These are phyloP conservation scores for Ilyonectria destructans DNA, from an alignment of 2,329 filamentous ascomycete species.

Conservation along the genomic window DNA sequence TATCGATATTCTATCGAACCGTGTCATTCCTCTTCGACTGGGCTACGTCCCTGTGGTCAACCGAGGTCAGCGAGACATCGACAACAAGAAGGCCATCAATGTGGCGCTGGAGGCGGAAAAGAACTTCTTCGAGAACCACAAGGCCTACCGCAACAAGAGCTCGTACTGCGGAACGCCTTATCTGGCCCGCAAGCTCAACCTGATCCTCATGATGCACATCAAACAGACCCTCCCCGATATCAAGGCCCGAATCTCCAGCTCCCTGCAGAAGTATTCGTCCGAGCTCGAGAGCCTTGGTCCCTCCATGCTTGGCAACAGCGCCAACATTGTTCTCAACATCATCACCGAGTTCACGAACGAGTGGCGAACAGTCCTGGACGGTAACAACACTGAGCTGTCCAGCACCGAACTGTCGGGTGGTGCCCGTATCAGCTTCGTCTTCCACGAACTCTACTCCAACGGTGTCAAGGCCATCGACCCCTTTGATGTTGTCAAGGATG, in stretches of 20 bases:
- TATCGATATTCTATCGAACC: slow-evolving; percentile 96
- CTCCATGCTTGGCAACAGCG: slow-evolving; percentile 95
- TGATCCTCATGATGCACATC: slow-evolving; percentile 99
- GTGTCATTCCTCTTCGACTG: slow-evolving; percentile 94
- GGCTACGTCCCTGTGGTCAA: slow-evolving; percentile 99
- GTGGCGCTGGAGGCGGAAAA: slow-evolving; percentile 94
- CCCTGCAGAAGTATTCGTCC: slow-evolving; percentile 89
- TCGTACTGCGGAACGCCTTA: slow-evolving; percentile 99
- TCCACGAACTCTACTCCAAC: slow-evolving; percentile 98
- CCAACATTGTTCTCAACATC: slow-evolving; percentile 97
- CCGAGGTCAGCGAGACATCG: slow-evolving; percentile 96
- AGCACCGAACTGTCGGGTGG: slow-evolving; percentile 95
- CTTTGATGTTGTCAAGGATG: slow-evolving; percentile 97
- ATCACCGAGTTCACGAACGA: slow-evolving; percentile 99
- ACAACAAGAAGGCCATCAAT: slow-evolving; percentile 96
- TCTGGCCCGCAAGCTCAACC: slow-evolving; percentile 94
- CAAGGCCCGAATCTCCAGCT: slow-evolving; percentile 95
- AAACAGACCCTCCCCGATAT: slow-evolving; percentile 99
- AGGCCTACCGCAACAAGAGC: slow-evolving; percentile 98
- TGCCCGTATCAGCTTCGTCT: slow-evolving; percentile 98
- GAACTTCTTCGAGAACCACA: slow-evolving; percentile 98
- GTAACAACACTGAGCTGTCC: slow-evolving; percentile 96
- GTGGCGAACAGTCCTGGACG: slow-evolving; percentile 95
- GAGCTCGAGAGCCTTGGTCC: slow-evolving; percentile 90
- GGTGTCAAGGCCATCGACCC: slow-evolving; percentile 98